phyloP scores from a whole-genome alignment of 2,329 filamentous ascomycete genomes.

The Cadophora gregata region DNA sequence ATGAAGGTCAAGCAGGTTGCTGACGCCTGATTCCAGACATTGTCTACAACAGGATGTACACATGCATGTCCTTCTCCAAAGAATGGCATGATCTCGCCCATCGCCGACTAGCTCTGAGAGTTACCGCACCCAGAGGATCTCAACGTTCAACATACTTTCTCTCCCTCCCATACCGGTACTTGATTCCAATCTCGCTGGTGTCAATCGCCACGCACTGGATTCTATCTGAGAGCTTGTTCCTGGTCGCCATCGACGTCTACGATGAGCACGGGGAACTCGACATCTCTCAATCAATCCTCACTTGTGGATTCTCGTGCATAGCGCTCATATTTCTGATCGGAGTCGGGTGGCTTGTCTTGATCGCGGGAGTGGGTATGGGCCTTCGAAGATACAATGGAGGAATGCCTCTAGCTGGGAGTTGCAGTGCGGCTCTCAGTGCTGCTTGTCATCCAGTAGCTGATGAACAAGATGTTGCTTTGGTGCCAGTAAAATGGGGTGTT shows the following conservation, averaged over 20 bases:
- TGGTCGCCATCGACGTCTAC: constrained; percentile 42
- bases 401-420: constrained; percentile 34
- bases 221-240: constrained; percentile 48
- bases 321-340: constrained; percentile 33
- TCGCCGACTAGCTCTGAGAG: constrained; percentile 46
- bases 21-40: constrained; percentile 31
- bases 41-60: constrained; percentile 43
- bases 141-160: constrained; percentile 47
- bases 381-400: constrained; percentile 25
- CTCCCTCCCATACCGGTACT: constrained; percentile 47
- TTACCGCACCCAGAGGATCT: constrained; percentile 41
- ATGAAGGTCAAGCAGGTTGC: not conserved
- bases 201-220: constrained; percentile 49
- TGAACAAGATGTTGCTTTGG: constrained; percentile 27
- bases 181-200: constrained; percentile 29
- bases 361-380: constrained; percentile 26
- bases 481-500: constrained; percentile 31
- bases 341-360: constrained; percentile 29
- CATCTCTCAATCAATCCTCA: constrained; percentile 27
- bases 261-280: constrained; percentile 28
- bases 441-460: constrained; percentile 29
- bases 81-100: constrained; percentile 34
- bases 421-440: constrained; percentile 35
- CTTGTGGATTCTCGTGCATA: constrained; percentile 37
- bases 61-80: constrained; percentile 32